Evolutionary conservation across 495 filamentous ascomycete genomes (phyloP).

Genomic region (Penicillium flavigenum): DNA sequence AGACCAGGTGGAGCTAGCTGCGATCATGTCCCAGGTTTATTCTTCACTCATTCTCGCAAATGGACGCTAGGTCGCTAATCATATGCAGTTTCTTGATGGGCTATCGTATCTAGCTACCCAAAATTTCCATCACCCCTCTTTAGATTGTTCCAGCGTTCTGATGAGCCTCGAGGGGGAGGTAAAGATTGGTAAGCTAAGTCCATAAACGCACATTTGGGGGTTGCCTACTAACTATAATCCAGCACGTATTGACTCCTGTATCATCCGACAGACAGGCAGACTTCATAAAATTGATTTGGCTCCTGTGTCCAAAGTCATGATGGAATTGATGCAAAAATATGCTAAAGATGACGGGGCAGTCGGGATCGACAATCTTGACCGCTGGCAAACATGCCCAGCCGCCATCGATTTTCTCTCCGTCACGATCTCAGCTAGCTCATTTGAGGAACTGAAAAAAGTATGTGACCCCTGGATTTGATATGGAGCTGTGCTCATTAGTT

Average conservation of each 20-base stretch:
- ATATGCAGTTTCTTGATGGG: conserved; percentile 20
- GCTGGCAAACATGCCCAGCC: conserved; percentile 16
- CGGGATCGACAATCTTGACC: conserved; percentile 33
- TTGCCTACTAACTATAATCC: no score
- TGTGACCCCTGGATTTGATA: no score
- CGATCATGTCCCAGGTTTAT: conserved; percentile 24
- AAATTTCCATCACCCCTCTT: conserved; percentile 13
- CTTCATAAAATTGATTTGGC: conserved; percentile 12
- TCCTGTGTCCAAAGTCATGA: conserved; percentile 19
- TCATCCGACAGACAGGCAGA: background rate
- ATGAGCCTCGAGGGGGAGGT: conserved; percentile 15
- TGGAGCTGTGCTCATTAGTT: no score
- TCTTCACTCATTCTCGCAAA: no score
- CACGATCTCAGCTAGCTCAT: conserved; percentile 23
- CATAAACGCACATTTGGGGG: background rate
- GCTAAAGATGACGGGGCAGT: conserved; percentile 34
- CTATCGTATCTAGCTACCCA: conserved; percentile 15
- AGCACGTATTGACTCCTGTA: conserved; percentile 13
- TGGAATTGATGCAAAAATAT: conserved; percentile 43
- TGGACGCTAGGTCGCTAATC: no score
- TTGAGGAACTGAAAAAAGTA: conserved; percentile 28
- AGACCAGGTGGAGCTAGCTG: conserved; percentile 15
- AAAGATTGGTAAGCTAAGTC: conserved; percentile 18
- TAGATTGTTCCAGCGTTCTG: conserved; percentile 19
- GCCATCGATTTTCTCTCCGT: conserved; percentile 29